Conservation (phyloP, 2,329 filamentous ascomycete species). For the Tolypocladium sp. region DNA sequence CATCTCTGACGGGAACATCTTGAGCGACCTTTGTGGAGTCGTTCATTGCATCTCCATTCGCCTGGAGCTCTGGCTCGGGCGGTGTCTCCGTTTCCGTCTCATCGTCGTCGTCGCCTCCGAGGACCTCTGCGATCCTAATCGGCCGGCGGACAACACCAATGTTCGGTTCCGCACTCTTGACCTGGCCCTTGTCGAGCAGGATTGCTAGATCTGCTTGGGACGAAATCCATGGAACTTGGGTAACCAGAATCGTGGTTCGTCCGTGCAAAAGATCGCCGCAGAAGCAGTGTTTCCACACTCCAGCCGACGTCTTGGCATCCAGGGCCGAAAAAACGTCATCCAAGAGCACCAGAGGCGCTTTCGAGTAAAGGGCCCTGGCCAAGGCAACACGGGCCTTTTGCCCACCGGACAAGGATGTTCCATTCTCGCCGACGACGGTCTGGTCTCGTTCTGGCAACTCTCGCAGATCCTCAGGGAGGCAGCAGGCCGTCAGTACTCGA, state of each 20-base stretch:
- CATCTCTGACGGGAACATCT: slow-evolving; percentile 27
- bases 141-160: slow-evolving; percentile 34
- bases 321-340: slow-evolving; percentile 53
- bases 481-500: slow-evolving; percentile 45
- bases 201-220: slow-evolving; percentile 40
- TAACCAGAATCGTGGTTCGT: slow-evolving; percentile 47
- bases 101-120: slow-evolving; percentile 26
- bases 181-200: slow-evolving; percentile 33
- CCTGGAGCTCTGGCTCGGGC: slow-evolving; percentile 17
- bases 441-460: slow-evolving; percentile 41
- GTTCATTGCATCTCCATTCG: slow-evolving; percentile 18
- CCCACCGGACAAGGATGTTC: slow-evolving; percentile 45
- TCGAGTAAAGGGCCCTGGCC: slow-evolving; percentile 48
- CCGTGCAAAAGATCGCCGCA: slow-evolving; percentile 43
- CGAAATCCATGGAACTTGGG: slow-evolving; percentile 44
- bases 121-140: slow-evolving; percentile 30
- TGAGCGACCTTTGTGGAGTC: slow-evolving; percentile 21
- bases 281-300: slow-evolving; percentile 49
- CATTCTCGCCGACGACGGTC: slow-evolving; percentile 45
- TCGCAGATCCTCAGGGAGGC: slow-evolving; percentile 38
- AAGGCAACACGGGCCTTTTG: slow-evolving; percentile 48
- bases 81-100: slow-evolving; percentile 13
- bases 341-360: slow-evolving; percentile 42
- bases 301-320: slow-evolving; percentile 47
- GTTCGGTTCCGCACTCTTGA: slow-evolving; percentile 32